Percentiles rank a stretch among this genome's conserved stretches.
Evolutionary conservation across 2,329 filamentous ascomycete species (phyloP).

Genomic region (Aaosphaeria pasadenensis): DNA sequence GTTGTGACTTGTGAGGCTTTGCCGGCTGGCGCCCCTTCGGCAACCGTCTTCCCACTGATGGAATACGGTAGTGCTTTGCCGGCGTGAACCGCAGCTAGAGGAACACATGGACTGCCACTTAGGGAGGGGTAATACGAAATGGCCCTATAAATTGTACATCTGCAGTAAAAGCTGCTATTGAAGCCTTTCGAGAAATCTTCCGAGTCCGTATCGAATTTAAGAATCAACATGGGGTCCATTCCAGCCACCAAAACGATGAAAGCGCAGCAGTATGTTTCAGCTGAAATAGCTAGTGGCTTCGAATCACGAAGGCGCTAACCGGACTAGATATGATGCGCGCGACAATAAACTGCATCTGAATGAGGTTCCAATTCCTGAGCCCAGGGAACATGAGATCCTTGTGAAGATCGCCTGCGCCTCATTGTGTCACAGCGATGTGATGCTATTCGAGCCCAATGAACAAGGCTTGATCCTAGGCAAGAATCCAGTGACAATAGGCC

Average conservation of each 20-base stretch:
- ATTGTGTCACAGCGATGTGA: conserved; percentile 41
- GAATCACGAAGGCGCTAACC: too few relatives aligned
- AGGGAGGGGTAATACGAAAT: not conserved
- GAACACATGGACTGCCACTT: not conserved
- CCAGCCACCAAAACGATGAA: conserved; percentile 13
- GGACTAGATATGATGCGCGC: conserved; percentile 23
- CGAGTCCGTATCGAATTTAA: not conserved
- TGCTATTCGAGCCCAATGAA: conserved; percentile 35
- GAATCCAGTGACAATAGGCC: conserved; percentile 32
- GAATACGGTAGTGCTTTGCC: conserved; percentile 10
- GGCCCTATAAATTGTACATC: not conserved
- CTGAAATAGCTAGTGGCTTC: too few relatives aligned
- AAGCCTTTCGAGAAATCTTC: not conserved
- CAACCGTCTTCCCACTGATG: conserved; percentile 11
- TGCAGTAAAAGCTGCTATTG: not conserved
- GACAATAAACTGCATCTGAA: conserved; percentile 42
- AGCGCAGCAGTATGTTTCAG: conserved; percentile 20
- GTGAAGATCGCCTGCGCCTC: conserved; percentile 40
- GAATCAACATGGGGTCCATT: conserved; percentile 1
- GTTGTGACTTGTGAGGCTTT: too few relatives aligned
- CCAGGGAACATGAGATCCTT: conserved; percentile 41
- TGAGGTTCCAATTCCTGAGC: conserved; percentile 43
- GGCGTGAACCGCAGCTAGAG: not conserved
- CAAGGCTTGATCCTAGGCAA: conserved; percentile 28
- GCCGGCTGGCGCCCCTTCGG: not conserved